Evolutionary conservation across 495 filamentous ascomycete genomes (phyloP).

Genomic region (Articulospora tetracladia): DNA sequence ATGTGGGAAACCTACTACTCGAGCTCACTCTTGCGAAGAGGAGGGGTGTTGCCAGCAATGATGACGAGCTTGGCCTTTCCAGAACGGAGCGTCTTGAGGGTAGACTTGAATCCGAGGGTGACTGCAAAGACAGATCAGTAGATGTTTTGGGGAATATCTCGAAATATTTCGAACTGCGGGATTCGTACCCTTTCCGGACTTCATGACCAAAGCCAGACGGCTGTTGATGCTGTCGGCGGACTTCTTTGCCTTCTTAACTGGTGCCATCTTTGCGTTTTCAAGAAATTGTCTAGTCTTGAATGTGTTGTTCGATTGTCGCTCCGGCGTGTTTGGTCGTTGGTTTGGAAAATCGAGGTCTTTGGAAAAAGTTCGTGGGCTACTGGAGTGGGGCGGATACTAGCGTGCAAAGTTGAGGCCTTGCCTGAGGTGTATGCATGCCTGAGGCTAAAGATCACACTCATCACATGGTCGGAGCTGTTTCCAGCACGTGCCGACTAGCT

Average conservation of each 20-base stretch:
- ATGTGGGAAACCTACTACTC: constrained; percentile 46
- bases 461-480: too few species aligned
- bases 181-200: constrained; percentile 77
- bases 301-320: constrained; percentile 1
- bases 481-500: too few species aligned
- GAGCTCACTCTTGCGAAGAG: constrained; percentile 91
- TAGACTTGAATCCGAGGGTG: constrained; percentile 90
- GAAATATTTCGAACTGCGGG: constrained; percentile 6
- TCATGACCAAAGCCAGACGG: constrained; percentile 86
- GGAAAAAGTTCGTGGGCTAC: constrained; percentile 3
- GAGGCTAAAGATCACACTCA: background rate
- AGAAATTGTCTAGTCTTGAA: constrained; percentile 11
- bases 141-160: background rate
- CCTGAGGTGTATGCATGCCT: background rate
- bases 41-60: constrained; percentile 92
- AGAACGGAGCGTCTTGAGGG: constrained; percentile 89
- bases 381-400: background rate
- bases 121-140: constrained; percentile 37
- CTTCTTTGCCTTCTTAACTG: constrained; percentile 88
- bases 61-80: constrained; percentile 78
- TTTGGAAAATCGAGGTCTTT: background rate
- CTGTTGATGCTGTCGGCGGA: constrained; percentile 86
- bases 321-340: constrained; percentile 7
- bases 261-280: constrained; percentile 58
- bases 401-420: background rate